phyloP scores from a whole-genome alignment of 306 rosid species.

The Lithocarpus polystachyus region DNA sequence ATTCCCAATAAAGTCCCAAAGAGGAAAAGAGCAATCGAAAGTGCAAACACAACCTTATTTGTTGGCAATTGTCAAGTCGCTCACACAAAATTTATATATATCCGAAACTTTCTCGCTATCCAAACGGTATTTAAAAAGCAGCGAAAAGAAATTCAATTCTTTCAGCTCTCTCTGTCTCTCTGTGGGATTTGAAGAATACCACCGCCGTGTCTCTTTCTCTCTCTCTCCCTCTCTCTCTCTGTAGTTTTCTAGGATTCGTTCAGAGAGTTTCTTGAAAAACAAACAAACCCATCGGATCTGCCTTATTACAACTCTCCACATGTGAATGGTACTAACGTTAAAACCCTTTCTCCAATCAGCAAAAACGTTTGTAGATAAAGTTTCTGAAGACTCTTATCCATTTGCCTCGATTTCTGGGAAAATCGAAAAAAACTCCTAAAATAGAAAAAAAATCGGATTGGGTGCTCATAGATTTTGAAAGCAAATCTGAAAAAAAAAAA shows the following conservation, averaged over 20 bases:
- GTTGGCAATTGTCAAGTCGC: neutral
- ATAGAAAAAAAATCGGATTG: neutral
- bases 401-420: slow-evolving; percentile 39
- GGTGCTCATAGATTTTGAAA: neutral
- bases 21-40: neutral
- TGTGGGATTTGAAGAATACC: neutral
- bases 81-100: neutral
- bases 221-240: neutral
- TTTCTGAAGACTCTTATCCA: slow-evolving; percentile 31
- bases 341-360: slow-evolving; percentile 16
- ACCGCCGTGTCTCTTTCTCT: neutral
- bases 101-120: slow-evolving; percentile 10
- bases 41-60: neutral
- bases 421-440: too few relatives aligned
- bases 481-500: neutral
- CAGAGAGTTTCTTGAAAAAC: slow-evolving; percentile 16
- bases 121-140: neutral
- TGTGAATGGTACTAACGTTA: neutral
- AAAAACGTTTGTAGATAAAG: slow-evolving; percentile 21
- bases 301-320: slow-evolving; percentile 29
- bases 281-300: slow-evolving; percentile 4
- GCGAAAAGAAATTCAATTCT: neutral
- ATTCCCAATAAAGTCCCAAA: too few relatives aligned
- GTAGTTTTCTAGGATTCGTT: neutral
- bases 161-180: neutral